A percentile compares a stretch with the other conserved stretches of the same genome.
These are phyloP conservation scores for Cladochytrium replicatum DNA, from an alignment of 192 early-diverging fungal genomes.

Conservation along the genomic window DNA sequence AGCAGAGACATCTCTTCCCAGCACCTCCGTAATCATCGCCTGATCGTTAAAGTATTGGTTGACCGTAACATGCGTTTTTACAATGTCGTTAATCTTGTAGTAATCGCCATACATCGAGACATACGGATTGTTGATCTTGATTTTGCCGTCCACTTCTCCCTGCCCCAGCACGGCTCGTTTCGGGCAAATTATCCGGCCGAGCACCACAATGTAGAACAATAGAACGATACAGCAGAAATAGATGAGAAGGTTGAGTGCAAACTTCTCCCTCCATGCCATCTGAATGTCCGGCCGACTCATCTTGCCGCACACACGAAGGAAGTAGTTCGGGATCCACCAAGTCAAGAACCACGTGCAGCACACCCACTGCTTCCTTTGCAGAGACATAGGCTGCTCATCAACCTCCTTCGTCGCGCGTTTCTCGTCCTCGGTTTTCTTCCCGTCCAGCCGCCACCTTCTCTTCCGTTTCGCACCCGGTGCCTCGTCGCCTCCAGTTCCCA, in stretches of 20 bases:
- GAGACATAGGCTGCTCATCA: slow-evolving; percentile 42
- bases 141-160: slow-evolving; percentile 21
- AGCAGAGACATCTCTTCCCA: slow-evolving; percentile 26
- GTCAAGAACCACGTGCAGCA: slow-evolving; percentile 65
- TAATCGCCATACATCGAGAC: slow-evolving; percentile 28
- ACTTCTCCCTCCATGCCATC: slow-evolving; percentile 91
- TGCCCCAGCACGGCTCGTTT: slow-evolving; percentile 47
- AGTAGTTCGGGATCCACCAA: slow-evolving; percentile 61
- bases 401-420: slow-evolving; percentile 26
- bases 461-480: not conserved
- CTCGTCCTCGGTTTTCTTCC: slow-evolving; percentile 4
- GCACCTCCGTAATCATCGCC: slow-evolving; percentile 9
- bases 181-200: slow-evolving; percentile 69
- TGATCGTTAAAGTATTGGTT: slow-evolving; percentile 5
- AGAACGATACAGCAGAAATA: slow-evolving; percentile 53
- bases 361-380: slow-evolving; percentile 50
- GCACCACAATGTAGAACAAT: slow-evolving; percentile 74
- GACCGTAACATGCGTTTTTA: slow-evolving; percentile 6
- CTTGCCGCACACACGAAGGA: slow-evolving; percentile 42
- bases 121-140: slow-evolving; percentile 15
- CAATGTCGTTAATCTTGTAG: slow-evolving; percentile 17
- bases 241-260: no score
- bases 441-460: not conserved
- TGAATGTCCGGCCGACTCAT: slow-evolving; percentile 74
- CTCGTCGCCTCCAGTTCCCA: not conserved